Conservation (phyloP, 2,329 filamentous ascomycete genomes). For the Drechslerella dactyloides region DNA sequence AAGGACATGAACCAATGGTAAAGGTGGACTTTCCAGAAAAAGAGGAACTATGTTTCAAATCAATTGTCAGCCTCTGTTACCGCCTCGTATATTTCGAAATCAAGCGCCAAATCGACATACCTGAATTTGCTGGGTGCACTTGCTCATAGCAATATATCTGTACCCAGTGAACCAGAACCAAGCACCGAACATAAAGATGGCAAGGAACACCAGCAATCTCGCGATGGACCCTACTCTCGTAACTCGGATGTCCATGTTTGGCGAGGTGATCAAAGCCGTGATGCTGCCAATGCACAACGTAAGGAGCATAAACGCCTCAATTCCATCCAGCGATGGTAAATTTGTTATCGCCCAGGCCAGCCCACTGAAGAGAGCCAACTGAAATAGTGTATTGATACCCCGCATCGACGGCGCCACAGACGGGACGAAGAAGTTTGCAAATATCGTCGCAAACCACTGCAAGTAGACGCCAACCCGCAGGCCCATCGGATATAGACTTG, state of each 20-base stretch:
- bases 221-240: constrained; percentile 45
- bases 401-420: constrained; percentile 44
- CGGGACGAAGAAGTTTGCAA: constrained; percentile 50
- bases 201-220: constrained; percentile 42
- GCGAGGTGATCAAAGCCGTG: constrained; percentile 46
- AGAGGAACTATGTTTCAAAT: constrained; percentile 40
- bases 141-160: constrained; percentile 36
- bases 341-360: constrained; percentile 44
- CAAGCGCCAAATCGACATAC: constrained; percentile 16
- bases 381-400: constrained; percentile 45
- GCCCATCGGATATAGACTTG: constrained; percentile 38
- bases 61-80: background rate
- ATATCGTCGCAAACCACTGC: constrained; percentile 50
- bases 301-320: constrained; percentile 47
- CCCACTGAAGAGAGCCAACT: constrained; percentile 40
- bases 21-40: constrained; percentile 49
- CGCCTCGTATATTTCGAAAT: background rate
- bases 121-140: constrained; percentile 43
- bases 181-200: constrained; percentile 47
- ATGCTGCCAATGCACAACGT: constrained; percentile 49
- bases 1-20: constrained; percentile 50
- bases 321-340: constrained; percentile 40
- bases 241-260: constrained; percentile 44
- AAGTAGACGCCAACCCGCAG: constrained; percentile 46
- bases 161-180: constrained; percentile 50